phyloP scores from a whole-genome alignment of 495 filamentous ascomycete species.

The Hypoxylon fragiforme region DNA sequence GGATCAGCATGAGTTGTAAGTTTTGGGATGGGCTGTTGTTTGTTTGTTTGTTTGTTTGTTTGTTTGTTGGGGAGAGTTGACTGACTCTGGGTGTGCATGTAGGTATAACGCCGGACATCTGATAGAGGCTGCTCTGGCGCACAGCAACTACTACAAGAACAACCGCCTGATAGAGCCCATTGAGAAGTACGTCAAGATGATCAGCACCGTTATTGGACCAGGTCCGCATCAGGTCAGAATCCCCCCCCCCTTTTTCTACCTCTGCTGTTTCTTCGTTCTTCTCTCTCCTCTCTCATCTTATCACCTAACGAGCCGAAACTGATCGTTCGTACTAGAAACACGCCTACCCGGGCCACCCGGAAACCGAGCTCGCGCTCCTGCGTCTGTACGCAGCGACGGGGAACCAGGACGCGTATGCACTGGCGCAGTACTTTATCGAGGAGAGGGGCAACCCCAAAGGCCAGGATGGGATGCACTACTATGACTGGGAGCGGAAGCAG shows the following conservation, averaged over 20 bases:
- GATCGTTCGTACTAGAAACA: conserved; percentile 35
- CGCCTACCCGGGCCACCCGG: conserved; percentile 63
- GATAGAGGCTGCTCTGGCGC: conserved; percentile 61
- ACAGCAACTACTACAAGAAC: conserved; percentile 55
- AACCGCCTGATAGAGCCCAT: conserved; percentile 55
- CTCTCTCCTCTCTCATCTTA: too few species aligned
- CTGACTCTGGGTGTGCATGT: not conserved
- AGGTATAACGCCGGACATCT: conserved; percentile 64
- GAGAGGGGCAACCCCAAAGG: conserved; percentile 59
- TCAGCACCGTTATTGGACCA: conserved; percentile 53
- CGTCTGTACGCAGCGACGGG: conserved; percentile 54
- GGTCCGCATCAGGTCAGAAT: conserved; percentile 44
- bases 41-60: not conserved
- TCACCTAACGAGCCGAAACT: not conserved
- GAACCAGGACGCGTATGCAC: conserved; percentile 49
- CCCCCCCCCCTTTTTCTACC: not conserved
- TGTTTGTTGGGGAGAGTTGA: not conserved
- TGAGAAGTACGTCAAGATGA: conserved; percentile 57
- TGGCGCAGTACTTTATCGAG: conserved; percentile 60
- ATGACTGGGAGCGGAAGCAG: conserved; percentile 52
- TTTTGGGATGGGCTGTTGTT: conserved; percentile 14
- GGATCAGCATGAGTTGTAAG: conserved; percentile 64
- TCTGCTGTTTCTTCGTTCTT: too few species aligned
- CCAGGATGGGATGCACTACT: conserved; percentile 53
- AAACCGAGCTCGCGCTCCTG: conserved; percentile 62